These are phyloP conservation scores for Podospora pseudocomata DNA, from an alignment of 495 filamentous ascomycete genomes.

Conservation along the genomic window DNA sequence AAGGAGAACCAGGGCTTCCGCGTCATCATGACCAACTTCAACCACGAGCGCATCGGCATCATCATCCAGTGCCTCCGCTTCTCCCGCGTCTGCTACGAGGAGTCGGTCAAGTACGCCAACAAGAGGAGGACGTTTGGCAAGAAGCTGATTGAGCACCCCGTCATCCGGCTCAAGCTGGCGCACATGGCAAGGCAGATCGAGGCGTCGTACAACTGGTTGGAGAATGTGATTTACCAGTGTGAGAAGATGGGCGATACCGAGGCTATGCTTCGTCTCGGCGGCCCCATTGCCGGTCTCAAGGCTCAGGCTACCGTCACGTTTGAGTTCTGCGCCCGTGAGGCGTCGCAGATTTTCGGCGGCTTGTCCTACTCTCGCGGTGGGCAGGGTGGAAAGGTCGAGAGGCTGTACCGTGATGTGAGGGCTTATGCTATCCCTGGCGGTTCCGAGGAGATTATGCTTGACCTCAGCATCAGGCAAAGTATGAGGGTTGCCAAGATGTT, in stretches of 20 bases:
- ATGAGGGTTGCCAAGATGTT: slow-evolving; percentile 83
- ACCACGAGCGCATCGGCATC: slow-evolving; percentile 97
- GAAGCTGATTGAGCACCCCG: slow-evolving; percentile 90
- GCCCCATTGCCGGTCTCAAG: slow-evolving; percentile 90
- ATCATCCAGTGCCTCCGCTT: slow-evolving; percentile 97
- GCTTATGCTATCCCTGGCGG: slow-evolving; percentile 98
- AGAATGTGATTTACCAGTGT: slow-evolving; percentile 92
- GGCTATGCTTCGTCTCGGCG: slow-evolving; percentile 92
- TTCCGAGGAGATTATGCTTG: slow-evolving; percentile 97
- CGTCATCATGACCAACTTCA: slow-evolving; percentile 98
- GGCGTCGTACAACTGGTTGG: slow-evolving; percentile 94
- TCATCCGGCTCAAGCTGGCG: slow-evolving; percentile 95
- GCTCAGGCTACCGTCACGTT: slow-evolving; percentile 90
- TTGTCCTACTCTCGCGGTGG: slow-evolving; percentile 90
- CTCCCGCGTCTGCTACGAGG: slow-evolving; percentile 94
- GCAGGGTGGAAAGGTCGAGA: slow-evolving; percentile 93
- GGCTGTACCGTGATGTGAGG: slow-evolving; percentile 92
- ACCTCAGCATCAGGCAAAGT: slow-evolving; percentile 91
- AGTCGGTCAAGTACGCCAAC: slow-evolving; percentile 91
- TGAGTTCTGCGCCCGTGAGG: slow-evolving; percentile 95
- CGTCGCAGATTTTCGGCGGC: slow-evolving; percentile 95
- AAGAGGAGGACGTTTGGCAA: slow-evolving; percentile 96
- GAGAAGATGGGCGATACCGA: slow-evolving; percentile 88
- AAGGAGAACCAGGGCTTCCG: slow-evolving; percentile 99
- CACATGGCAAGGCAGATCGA: slow-evolving; percentile 99